A percentile compares a stretch with the other conserved stretches of the same genome.
Conservation (phyloP, 2,329 filamentous ascomycete species). For the Magnaporthales sp. region DNA sequence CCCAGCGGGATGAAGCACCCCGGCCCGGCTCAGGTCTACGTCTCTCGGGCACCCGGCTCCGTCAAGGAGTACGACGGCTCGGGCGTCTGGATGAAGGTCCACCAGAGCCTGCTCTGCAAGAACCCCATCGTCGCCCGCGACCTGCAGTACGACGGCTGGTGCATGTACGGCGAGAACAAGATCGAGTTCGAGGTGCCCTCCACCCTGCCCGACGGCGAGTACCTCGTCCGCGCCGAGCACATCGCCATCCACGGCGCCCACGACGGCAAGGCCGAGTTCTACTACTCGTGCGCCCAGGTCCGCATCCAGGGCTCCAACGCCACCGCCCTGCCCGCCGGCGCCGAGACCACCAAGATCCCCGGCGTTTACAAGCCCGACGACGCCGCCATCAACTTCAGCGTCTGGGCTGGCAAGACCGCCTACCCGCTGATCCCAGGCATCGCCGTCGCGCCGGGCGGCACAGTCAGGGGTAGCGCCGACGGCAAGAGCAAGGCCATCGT, state of each 20-base stretch:
- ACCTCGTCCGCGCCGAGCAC: slow-evolving; percentile 8
- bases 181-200: slow-evolving; percentile 6
- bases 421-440: neutral
- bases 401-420: neutral
- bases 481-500: neutral
- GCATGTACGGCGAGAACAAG: neutral
- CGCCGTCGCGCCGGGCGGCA: neutral
- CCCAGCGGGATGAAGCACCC: slow-evolving; percentile 24
- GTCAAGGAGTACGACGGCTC: slow-evolving; percentile 9
- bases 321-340: neutral
- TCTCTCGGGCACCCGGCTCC: slow-evolving; percentile 13
- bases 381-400: neutral
- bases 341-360: neutral
- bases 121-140: neutral
- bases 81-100: slow-evolving; percentile 20
- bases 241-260: slow-evolving; percentile 8
- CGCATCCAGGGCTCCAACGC: neutral
- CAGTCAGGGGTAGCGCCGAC: neutral
- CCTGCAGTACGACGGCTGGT: slow-evolving; percentile 2
- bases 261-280: slow-evolving; percentile 7
- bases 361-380: neutral
- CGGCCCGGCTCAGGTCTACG: slow-evolving; percentile 27
- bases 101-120: slow-evolving; percentile 1
- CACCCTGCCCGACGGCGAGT: slow-evolving; percentile 2
- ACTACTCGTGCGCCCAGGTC: slow-evolving; percentile 7